These are phyloP conservation scores for Sarcodon aspratus DNA, from an alignment of 768 basidiomycete species.

Conservation along the genomic window DNA sequence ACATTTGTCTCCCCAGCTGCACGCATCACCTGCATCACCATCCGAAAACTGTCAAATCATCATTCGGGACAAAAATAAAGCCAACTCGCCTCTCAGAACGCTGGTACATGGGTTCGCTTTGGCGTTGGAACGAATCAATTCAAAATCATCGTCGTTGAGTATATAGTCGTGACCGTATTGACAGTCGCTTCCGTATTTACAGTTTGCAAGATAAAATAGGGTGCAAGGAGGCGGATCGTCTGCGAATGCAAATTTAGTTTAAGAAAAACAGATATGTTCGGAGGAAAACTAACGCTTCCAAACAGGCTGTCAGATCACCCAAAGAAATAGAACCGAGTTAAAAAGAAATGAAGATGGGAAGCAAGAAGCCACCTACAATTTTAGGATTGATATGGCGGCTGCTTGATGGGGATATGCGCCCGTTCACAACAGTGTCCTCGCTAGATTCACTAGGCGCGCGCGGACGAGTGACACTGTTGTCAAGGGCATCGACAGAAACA, in stretches of 20 bases:
- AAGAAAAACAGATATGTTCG: not conserved
- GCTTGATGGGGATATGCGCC: slow-evolving; percentile 1
- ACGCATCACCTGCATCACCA: slow-evolving; percentile 34
- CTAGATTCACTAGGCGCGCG: too few species aligned
- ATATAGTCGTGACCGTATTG: slow-evolving; percentile 55
- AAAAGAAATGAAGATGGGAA: slow-evolving; percentile 3
- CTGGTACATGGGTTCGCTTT: slow-evolving; percentile 53
- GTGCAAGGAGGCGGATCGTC: slow-evolving; percentile 61
- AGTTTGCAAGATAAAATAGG: slow-evolving; percentile 49
- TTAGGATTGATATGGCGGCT: slow-evolving; percentile 36
- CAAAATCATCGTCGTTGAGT: slow-evolving; percentile 39
- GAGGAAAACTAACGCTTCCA: slow-evolving; percentile 42
- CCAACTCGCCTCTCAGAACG: slow-evolving; percentile 38
- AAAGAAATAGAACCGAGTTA: slow-evolving; percentile 10
- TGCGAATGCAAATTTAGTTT: slow-evolving; percentile 9
- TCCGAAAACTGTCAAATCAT: not conserved
- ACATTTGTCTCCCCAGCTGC: slow-evolving; percentile 50
- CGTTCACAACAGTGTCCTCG: not conserved
- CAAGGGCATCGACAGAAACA: too few species aligned
- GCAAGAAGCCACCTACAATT: slow-evolving; percentile 7
- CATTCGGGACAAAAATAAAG: not conserved
- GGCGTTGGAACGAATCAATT: slow-evolving; percentile 42
- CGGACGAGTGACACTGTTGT: too few species aligned
- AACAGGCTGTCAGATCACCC: slow-evolving; percentile 28
- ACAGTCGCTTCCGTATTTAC: slow-evolving; percentile 47